Base-by-base conservation (phyloP, 208 protist species). In the Acanthamoeba royreba region DNA sequence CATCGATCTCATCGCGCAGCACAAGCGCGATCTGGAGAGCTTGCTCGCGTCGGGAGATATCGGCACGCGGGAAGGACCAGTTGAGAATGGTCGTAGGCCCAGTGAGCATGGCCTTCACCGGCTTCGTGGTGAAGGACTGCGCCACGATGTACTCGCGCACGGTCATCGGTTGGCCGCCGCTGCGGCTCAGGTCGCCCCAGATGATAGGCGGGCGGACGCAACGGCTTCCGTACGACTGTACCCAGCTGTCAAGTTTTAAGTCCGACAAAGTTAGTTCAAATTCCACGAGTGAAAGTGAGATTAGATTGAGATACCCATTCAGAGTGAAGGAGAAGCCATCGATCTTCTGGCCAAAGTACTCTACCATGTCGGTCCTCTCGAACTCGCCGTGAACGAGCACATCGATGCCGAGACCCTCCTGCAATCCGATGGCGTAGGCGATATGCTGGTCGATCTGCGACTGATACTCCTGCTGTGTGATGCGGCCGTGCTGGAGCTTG, bases 31-130 rank as follows among this genome's bases (percentile, higher is more conserved):
- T 94, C 94, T 98, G 97, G 47, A 96, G 69, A 46, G 96, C 93
- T 1, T 96, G 94, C 28, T 72, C 77, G 38, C 93, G 90, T 53
- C 97, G 95, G n/a, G 97, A 49, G 40, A 97, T 55, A 87, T 98
- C 98, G 81, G 97, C 97, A 58, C 98, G 95, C 17, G 95, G 94
- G 88, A 98, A 98, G 17, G 97, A 98, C 98, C 98, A 98, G 92
- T 98, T 96, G 4, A 98, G 94, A 53, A 98, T 98, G 2, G 98
- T 98, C 13, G 98, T 96, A 28, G 98, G 97, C 49, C 97, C 98
- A n/a, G 98, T 98, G 13, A 98, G 95, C 97, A 98, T 98, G 77
- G 97, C 98, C 94, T 98, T 98, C 90, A 98, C 94, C 31, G 97
- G 96, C 43, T 94, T 58, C 0, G 0, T 13, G 22, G 97, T 98